phyloP scores from a whole-genome alignment of 2,329 filamentous ascomycete species.

The Exophiala xenobiotica region DNA sequence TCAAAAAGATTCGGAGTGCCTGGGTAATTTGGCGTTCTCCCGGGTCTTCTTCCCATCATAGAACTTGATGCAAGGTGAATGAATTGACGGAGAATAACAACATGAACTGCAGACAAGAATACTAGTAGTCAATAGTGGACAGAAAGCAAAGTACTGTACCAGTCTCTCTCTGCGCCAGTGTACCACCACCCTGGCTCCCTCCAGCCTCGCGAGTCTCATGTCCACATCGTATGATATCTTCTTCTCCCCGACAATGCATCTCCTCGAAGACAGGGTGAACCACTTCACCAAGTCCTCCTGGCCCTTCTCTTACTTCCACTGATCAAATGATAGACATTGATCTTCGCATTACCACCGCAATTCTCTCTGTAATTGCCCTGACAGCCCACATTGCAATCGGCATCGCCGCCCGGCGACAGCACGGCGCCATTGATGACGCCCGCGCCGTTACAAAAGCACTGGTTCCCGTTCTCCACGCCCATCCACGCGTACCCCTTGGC shows the following conservation, averaged over 20 bases:
- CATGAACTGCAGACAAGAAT: neutral
- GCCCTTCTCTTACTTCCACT: constrained; percentile 10
- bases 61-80: neutral
- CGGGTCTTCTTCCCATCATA: neutral
- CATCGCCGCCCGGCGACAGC: constrained; percentile 20
- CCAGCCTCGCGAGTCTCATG: too few species aligned
- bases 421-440: constrained; percentile 22
- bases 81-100: neutral
- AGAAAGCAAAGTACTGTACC: too few species aligned
- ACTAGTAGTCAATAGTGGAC: too few species aligned
- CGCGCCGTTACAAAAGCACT: constrained; percentile 34
- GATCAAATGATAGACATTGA: constrained; percentile 26
- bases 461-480: constrained; percentile 41
- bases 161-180: too few species aligned
- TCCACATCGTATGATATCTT: too few species aligned
- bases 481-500: constrained; percentile 35
- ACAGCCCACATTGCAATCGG: constrained; percentile 27
- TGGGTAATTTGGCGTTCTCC: too few species aligned
- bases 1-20: too few species aligned
- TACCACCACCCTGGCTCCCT: too few species aligned
- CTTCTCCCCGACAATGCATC: too few species aligned
- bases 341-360: constrained; percentile 23
- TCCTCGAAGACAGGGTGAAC: too few species aligned
- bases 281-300: constrained; percentile 5
- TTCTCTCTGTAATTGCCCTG: constrained; percentile 28